phyloP scores from a whole-genome alignment of 805 yeast species.

The Sugiyamaella mastotermitis region DNA sequence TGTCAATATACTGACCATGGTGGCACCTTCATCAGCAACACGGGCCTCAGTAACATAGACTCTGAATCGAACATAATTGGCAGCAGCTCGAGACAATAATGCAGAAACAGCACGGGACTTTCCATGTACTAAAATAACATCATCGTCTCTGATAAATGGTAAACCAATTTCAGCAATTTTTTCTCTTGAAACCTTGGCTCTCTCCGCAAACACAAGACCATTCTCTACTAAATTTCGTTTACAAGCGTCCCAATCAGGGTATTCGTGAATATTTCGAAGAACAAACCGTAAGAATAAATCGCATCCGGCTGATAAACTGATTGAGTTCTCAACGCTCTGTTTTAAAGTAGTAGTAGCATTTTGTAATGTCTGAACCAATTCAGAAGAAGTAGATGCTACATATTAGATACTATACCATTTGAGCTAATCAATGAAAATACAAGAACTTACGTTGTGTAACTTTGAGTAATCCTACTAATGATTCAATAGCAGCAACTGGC shows the following conservation, averaged over 20 bases:
- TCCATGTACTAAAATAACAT: slow-evolving; percentile 81
- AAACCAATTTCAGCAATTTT: slow-evolving; percentile 84
- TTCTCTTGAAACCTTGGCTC: slow-evolving; percentile 86
- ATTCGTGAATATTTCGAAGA: slow-evolving; percentile 73
- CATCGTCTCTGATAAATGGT: slow-evolving; percentile 90
- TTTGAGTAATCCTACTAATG: slow-evolving; percentile 75
- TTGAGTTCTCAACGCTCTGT: slow-evolving; percentile 77
- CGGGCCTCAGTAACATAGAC: slow-evolving; percentile 92
- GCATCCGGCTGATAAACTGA: slow-evolving; percentile 94
- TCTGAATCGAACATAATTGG: slow-evolving; percentile 73
- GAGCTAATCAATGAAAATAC: too few relatives aligned
- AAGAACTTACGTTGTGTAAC: slow-evolving; percentile 55
- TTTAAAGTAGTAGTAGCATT: slow-evolving; percentile 72
- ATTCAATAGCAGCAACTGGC: slow-evolving; percentile 98
- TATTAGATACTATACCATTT: too few relatives aligned
- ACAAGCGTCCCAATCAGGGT: slow-evolving; percentile 87
- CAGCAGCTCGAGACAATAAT: slow-evolving; percentile 67
- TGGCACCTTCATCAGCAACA: slow-evolving; percentile 64
- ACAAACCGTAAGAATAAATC: slow-evolving; percentile 94
- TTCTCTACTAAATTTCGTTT: slow-evolving; percentile 82
- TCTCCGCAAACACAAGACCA: slow-evolving; percentile 83
- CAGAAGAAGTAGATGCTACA: slow-evolving; percentile 87
- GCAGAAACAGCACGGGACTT: slow-evolving; percentile 84
- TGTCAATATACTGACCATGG: slow-evolving; percentile 61
- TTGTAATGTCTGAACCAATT: slow-evolving; percentile 74